phyloP scores from a whole-genome alignment of 306 rosid genomes.

The Senna tora region DNA sequence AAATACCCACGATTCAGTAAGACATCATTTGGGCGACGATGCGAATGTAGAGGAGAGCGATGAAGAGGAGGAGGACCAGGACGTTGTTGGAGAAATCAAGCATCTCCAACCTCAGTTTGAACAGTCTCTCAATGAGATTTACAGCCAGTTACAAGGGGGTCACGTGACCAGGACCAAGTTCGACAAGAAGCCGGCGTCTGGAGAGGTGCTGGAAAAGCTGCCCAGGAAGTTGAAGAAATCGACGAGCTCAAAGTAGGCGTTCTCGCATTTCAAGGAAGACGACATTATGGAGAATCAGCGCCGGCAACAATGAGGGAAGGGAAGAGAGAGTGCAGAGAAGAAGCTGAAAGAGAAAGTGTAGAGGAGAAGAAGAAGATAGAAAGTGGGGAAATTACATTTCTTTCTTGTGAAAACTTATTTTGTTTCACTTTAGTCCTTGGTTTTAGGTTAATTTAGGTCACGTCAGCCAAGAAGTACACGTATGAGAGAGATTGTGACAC shows the following conservation, averaged over 20 bases:
- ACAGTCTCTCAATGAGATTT: conserved; percentile 59
- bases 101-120: conserved; percentile 12
- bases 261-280: conserved; percentile 58
- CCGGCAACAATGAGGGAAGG: conserved; percentile 70
- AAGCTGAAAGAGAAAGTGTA: too few relatives aligned
- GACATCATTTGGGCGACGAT: conserved; percentile 16
- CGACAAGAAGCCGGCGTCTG: conserved; percentile 70
- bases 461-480: too few relatives aligned
- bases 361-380: too few relatives aligned
- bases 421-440: too few relatives aligned
- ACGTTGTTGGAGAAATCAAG: conserved; percentile 28
- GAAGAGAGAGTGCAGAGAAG: too few relatives aligned
- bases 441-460: too few relatives aligned
- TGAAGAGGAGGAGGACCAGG: conserved; percentile 5
- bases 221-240: conserved; percentile 83
- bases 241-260: conserved; percentile 69
- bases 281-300: conserved; percentile 69
- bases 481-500: too few relatives aligned
- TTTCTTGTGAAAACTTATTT: too few relatives aligned
- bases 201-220: conserved; percentile 60
- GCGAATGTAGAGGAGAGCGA: neutral
- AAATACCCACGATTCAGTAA: neutral
- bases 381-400: too few relatives aligned
- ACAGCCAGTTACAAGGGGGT: conserved; percentile 51
- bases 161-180: conserved; percentile 52